A percentile compares a stretch with the other conserved stretches of the same genome.
phyloP scores from a whole-genome alignment of 306 rosid genomes.

The Ceratonia siliqua region DNA sequence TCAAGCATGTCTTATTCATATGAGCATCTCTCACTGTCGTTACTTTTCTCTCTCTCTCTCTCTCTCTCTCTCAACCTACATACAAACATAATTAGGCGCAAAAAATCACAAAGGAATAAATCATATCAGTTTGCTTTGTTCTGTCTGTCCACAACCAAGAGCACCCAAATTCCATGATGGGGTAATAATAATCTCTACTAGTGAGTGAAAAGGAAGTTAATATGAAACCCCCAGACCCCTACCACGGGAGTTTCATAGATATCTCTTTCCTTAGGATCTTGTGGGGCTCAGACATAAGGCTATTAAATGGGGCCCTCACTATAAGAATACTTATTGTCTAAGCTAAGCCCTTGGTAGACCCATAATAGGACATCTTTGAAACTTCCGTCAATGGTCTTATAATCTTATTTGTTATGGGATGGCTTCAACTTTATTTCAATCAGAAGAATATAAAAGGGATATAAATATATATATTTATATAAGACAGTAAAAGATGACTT shows the following conservation, averaged over 20 bases:
- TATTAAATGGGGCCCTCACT: conserved; percentile 49
- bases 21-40: conserved; percentile 31
- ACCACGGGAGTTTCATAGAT: conserved; percentile 45
- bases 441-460: conserved; percentile 43
- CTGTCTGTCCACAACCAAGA: conserved; percentile 55
- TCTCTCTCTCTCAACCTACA: conserved; percentile 32
- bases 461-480: conserved; percentile 48
- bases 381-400: conserved; percentile 49
- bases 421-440: conserved; percentile 52
- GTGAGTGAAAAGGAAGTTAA: conserved; percentile 56
- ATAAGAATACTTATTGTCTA: conserved; percentile 63
- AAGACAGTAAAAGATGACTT: conserved; percentile 59
- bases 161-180: conserved; percentile 62
- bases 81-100: conserved; percentile 44
- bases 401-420: too few relatives aligned
- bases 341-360: conserved; percentile 54
- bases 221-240: conserved; percentile 51
- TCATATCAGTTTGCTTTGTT: conserved; percentile 56
- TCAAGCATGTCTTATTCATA: conserved; percentile 19
- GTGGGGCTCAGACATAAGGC: conserved; percentile 60
- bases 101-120: conserved; percentile 58
- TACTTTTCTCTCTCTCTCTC: conserved; percentile 35
- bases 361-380: conserved; percentile 65
- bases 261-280: conserved; percentile 86
- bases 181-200: conserved; percentile 58